Evolutionary conservation across 2,329 filamentous ascomycete species (phyloP).

Genomic region (Aureobasidium vineae): DNA sequence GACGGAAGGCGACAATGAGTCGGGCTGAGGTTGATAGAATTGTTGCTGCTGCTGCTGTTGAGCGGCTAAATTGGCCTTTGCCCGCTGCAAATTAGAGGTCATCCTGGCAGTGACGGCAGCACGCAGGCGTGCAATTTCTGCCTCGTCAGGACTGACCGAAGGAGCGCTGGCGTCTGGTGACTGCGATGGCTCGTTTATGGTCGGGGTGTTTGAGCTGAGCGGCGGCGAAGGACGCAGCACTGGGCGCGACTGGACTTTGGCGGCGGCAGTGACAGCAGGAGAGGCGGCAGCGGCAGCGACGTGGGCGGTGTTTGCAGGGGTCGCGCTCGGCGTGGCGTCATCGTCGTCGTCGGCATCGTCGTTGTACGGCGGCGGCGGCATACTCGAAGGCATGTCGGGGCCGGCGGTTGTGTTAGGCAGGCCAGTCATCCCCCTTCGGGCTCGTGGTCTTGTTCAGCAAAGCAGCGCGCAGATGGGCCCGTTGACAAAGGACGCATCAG

Average conservation of each 20-base stretch:
- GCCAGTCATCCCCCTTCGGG: conserved; percentile 11
- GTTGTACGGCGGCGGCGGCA: conserved; percentile 14
- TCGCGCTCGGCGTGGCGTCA: conserved; percentile 18
- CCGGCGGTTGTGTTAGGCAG: not conserved
- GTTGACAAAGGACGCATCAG: conserved; percentile 19
- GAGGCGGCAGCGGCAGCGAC: not conserved
- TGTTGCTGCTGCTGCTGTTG: conserved; percentile 20
- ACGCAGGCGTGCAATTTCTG: conserved; percentile 39
- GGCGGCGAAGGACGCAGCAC: conserved; percentile 14
- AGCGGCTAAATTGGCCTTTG: conserved; percentile 22
- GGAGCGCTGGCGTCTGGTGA: not conserved
- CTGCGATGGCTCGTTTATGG: not conserved
- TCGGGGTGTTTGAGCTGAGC: not conserved
- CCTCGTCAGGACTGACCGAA: conserved; percentile 37
- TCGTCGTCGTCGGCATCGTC: conserved; percentile 18
- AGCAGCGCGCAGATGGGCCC: conserved; percentile 10
- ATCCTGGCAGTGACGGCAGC: conserved; percentile 44
- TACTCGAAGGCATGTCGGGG: not conserved
- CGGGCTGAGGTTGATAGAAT: not conserved
- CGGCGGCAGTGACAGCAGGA: not conserved
- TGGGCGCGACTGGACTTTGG: conserved; percentile 12
- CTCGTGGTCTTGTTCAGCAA: conserved; percentile 19
- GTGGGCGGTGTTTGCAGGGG: not conserved
- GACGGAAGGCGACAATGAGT: conserved; percentile 5
- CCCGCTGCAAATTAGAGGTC: conserved; percentile 39